Evolutionary conservation across 176 grass and related monocot species (phyloP), one percentile per base, ranked within the genome.

Genomic region (Neostapfia colusana): DNA sequence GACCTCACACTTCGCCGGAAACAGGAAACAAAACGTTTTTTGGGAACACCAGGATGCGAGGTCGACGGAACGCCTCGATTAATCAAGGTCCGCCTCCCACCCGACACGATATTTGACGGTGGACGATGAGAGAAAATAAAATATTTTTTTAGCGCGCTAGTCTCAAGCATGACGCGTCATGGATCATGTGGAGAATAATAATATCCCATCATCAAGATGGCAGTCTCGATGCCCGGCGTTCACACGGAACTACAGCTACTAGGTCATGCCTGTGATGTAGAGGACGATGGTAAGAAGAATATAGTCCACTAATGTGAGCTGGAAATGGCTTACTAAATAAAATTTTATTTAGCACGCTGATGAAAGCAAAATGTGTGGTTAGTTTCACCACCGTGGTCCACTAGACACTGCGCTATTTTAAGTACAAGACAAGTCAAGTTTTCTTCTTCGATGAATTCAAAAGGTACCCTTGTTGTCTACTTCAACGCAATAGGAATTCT

Each of bases 1-100:
- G 40, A 66, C 7, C 55, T 78, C 73, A 26, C 3, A 50, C 28
- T 9, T 35, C 25, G 60, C 73, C 72, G 10, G 48, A 51, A 53
- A 45, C 27, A 4, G 40, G 67, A 72, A 78, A 82, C 21, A 49
- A 82, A 77, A 82, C 50, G 60, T 65, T 82, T 79, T 65, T 82
- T 64, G 67, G 79, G 40, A 69, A 75, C 11, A 40, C 37, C 69
- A 59, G 43, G 21, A 13, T 7, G 0, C 28, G 10, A 12, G 5
- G 17, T 44, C 25, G 26, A 20, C 44, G 26, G 49, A 48, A 66
- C 40, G 60, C n/a, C n/a, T n/a, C n/a, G 31, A 31, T 3, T 31
- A 31, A 31, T 31, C 1, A 31, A 31, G 31, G 31, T 31, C n/a
- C n/a, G n/a, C n/a, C 42, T 14, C 43, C 26, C 48, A 46, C n/a